phyloP scores from a whole-genome alignment of 768 basidiomycete species.

The Punctularia strigosozonata region DNA sequence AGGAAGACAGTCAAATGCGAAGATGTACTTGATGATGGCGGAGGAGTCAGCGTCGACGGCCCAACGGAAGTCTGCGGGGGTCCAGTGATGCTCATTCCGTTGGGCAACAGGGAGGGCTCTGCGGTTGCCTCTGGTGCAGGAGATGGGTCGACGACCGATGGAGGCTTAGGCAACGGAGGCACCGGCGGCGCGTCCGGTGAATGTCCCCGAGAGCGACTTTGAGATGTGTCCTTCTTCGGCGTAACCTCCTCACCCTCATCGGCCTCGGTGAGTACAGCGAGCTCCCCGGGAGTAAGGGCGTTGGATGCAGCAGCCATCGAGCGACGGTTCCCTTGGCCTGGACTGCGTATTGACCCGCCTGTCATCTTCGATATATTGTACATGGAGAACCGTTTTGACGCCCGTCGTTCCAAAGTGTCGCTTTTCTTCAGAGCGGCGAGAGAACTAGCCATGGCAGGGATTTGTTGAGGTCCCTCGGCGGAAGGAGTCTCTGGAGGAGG shows the following conservation, averaged over 20 bases:
- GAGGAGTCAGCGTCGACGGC: conserved; percentile 3
- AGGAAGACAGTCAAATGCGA: conserved; percentile 63
- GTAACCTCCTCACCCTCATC: conserved; percentile 39
- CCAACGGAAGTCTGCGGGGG: neutral
- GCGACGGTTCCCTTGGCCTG: conserved; percentile 41
- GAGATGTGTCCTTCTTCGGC: no score
- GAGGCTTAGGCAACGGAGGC: neutral
- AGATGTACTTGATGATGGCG: conserved; percentile 14
- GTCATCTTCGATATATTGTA: conserved; percentile 95
- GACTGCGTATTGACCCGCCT: conserved; percentile 33
- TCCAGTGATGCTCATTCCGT: neutral
- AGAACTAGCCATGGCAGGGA: conserved; percentile 64
- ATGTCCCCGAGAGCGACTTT: no score
- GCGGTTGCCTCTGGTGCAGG: neutral
- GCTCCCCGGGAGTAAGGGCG: conserved; percentile 55
- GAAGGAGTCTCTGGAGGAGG: conserved; percentile 21
- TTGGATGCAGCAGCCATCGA: conserved; percentile 51
- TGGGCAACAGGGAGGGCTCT: neutral
- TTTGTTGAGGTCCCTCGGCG: conserved; percentile 11
- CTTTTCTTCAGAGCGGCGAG: conserved; percentile 82
- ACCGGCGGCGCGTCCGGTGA: neutral
- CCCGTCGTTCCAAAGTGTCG: conserved; percentile 79
- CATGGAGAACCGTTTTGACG: conserved; percentile 90
- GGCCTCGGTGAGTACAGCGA: conserved; percentile 64
- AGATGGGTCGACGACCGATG: neutral